Evolutionary conservation across 1,139 yeast species (phyloP), one percentile per base, ranked within the genome.

Genomic region (Hansenula sp.): DNA sequence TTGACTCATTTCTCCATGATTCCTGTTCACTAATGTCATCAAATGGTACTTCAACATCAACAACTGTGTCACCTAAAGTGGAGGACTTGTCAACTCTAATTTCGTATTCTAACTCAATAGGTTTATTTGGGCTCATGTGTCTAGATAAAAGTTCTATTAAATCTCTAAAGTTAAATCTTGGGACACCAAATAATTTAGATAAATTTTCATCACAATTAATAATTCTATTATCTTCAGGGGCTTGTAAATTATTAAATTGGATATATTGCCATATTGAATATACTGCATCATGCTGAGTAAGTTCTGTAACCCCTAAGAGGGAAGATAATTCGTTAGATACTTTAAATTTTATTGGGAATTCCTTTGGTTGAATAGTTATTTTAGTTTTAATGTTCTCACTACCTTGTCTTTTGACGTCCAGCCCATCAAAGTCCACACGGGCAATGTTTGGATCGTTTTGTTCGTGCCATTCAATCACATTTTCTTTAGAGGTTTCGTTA

Each of bases 251-350:
- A 56, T 85, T 85, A 62, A 77, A 77, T 55, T 85, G 81, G 40
- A 86, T 83, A 60, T 92, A 92, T 62, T 87, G 92, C 90, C 97
- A 92, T 39, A 92, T 68, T 21, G 82, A 78, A 52, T 81, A 87
- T 22, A 92, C 79, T 31, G 94, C 83, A 43, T 87, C 96, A 44
- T 92, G 92, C 59, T 89, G 89, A 6, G 95, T 82, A 34, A 86
- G 82, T 59, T 87, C 95, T 29, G 71, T 68, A 38, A 79, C 73
- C 13, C 97, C 97, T 20, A 87, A 68, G 37, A 92, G 70, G 35
- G 75, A 74, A 4, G 90, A 70, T 62, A 92, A 71, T 26, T 77
- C 79, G 17, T 82, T 77, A 9, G 79, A 68, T 34, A 89, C 73
- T 54, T 72, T 78, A 47, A 87, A 73, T 53, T 74, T 77, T 63